These are phyloP conservation scores for Endoconidiophora polonica DNA, from an alignment of 2,329 filamentous ascomycete species.

Conservation along the genomic window DNA sequence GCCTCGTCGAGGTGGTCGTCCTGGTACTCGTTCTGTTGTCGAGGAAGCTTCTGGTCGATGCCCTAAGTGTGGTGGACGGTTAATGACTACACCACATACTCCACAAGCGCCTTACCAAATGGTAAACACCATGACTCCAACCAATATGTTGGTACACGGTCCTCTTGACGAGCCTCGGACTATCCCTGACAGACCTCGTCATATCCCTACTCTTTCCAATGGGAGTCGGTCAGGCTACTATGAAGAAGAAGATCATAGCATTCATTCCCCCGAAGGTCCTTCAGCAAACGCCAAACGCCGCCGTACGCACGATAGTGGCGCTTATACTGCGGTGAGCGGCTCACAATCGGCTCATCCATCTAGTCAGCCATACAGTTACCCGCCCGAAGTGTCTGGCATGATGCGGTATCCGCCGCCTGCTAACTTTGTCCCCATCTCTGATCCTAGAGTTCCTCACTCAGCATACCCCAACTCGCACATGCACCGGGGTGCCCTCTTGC, in stretches of 20 bases:
- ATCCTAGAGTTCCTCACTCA: not conserved
- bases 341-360: not conserved
- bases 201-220: slow-evolving; percentile 2
- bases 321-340: not conserved
- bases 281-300: not conserved
- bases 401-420: slow-evolving; percentile 4
- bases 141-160: slow-evolving; percentile 17
- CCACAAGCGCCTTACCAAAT: slow-evolving; percentile 28
- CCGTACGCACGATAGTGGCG: not conserved
- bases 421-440: slow-evolving; percentile 1
- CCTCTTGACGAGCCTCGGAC: slow-evolving; percentile 12
- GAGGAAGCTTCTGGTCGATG: slow-evolving; percentile 42
- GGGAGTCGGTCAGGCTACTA: not conserved
- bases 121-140: not conserved
- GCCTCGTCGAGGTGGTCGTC: slow-evolving; percentile 48
- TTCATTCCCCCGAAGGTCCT: slow-evolving; percentile 1
- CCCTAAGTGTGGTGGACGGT: slow-evolving; percentile 53
- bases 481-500: not conserved
- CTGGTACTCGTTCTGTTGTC: slow-evolving; percentile 10
- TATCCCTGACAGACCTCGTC: not conserved
- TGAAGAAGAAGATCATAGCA: slow-evolving; percentile 1
- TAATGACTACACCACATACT: slow-evolving; percentile 44
- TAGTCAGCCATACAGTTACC: slow-evolving; percentile 1
- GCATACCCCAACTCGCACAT: not conserved
- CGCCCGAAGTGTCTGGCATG: not conserved